Conservation (phyloP, 805 yeast genomes). For the Vanderwaltozyma verrucispora region DNA sequence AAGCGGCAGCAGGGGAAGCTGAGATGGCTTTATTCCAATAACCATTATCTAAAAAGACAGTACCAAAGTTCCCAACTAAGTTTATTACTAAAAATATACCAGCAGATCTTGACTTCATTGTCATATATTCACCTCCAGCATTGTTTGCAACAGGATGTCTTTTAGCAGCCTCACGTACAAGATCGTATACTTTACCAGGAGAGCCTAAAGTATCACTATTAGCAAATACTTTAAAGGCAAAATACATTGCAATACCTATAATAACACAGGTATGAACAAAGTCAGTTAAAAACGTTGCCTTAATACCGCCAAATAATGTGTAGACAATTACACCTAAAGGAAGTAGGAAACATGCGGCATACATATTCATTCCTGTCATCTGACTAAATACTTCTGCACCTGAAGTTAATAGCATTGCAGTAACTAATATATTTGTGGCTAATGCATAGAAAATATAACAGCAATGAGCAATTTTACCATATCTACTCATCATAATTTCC, state of each 20-base stretch:
- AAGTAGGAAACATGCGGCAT: conserved; percentile 71
- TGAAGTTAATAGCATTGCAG: conserved; percentile 86
- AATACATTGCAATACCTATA: conserved; percentile 65
- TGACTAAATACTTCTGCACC: conserved; percentile 76
- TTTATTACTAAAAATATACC: conserved; percentile 86
- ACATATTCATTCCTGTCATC: conserved; percentile 73
- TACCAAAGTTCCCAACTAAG: conserved; percentile 82
- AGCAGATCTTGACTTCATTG: conserved; percentile 77
- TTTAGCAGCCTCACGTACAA: conserved; percentile 49
- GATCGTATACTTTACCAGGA: conserved; percentile 71
- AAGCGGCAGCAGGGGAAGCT: conserved; percentile 69
- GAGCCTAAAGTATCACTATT: conserved; percentile 65
- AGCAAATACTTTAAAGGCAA: conserved; percentile 72
- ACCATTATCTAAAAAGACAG: conserved; percentile 78
- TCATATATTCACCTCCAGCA: conserved; percentile 76
- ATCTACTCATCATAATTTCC: conserved; percentile 73
- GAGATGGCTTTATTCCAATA: conserved; percentile 88
- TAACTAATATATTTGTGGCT: conserved; percentile 80
- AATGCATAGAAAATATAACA: conserved; percentile 70
- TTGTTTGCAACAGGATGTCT: conserved; percentile 66
- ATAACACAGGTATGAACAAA: conserved; percentile 75
- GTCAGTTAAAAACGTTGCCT: conserved; percentile 74
- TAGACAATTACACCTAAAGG: conserved; percentile 73
- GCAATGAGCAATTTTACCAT: conserved; percentile 65
- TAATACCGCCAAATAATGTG: conserved; percentile 73